phyloP scores from a whole-genome alignment of 2,329 filamentous ascomycete genomes.

The Coniochaeta pulveracea region DNA sequence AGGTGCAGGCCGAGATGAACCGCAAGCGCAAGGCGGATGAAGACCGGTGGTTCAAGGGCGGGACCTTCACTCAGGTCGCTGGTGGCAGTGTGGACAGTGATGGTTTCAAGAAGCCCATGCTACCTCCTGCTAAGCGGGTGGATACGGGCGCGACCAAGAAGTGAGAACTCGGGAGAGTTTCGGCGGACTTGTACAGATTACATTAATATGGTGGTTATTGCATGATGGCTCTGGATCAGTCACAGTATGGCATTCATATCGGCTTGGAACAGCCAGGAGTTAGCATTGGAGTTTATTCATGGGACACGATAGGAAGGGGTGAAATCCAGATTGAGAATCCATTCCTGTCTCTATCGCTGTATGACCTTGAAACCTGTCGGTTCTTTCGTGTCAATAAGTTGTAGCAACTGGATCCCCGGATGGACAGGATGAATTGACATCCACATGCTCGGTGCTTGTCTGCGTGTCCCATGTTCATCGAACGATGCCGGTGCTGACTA shows the following conservation, averaged over 20 bases:
- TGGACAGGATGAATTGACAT: no score
- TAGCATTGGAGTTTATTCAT: not conserved
- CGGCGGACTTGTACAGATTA: conserved; percentile 9
- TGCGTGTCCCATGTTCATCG: no score
- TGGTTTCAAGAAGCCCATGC: conserved; percentile 70
- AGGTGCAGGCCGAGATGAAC: conserved; percentile 75
- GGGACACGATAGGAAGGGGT: not conserved
- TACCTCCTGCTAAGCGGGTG: conserved; percentile 65
- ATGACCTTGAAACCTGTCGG: no score
- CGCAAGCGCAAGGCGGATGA: conserved; percentile 90
- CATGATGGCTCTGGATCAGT: not conserved
- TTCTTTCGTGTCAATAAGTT: no score
- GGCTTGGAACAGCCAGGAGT: not conserved
- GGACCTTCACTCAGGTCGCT: conserved; percentile 87
- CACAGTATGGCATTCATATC: not conserved
- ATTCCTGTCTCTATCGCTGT: no score
- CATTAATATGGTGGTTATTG: not conserved
- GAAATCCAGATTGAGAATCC: not conserved
- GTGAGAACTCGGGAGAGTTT: conserved; percentile 12
- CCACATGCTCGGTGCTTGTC: no score
- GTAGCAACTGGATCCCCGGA: no score
- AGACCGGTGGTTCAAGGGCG: conserved; percentile 92
- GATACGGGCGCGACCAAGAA: conserved; percentile 49
- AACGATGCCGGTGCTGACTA: no score
- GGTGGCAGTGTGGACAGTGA: conserved; percentile 26